A percentile compares a stretch with the other conserved stretches of the same genome.
Evolutionary conservation across 1,284 basidiomycete genomes (phyloP).

Genomic region (Puccinia horiana): DNA sequence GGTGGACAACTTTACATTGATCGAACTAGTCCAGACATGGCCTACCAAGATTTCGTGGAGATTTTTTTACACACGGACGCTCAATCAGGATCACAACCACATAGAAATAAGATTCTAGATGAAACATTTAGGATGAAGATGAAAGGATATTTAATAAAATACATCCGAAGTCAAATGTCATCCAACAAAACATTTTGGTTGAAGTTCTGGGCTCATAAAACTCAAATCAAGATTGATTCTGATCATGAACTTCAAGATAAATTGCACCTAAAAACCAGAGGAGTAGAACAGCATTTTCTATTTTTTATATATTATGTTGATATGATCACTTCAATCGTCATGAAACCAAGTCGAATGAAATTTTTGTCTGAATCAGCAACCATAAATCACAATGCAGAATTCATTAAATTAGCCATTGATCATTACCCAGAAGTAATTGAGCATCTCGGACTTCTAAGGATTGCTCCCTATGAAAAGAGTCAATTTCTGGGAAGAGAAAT

Average conservation of each 20-base stretch:
- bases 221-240: neutral
- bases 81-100: neutral
- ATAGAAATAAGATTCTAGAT: neutral
- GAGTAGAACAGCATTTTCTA: neutral
- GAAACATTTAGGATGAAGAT: too few species aligned
- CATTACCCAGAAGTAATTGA: neutral
- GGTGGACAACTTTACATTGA: neutral
- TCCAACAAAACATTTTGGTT: neutral
- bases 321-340: conserved; percentile 2
- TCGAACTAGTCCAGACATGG: neutral
- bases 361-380: neutral
- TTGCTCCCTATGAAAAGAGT: neutral
- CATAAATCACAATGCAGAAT: neutral
- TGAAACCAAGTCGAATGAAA: neutral
- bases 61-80: neutral
- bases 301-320: neutral
- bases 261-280: neutral
- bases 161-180: neutral
- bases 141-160: neutral
- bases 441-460: neutral
- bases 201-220: neutral
- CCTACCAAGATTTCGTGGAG: neutral
- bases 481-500: neutral
- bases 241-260: neutral
- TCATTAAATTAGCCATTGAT: neutral